A percentile compares a stretch with the other conserved stretches of the same genome.
Evolutionary conservation across 345 rosid species (phyloP).

Genomic region (Ricinus communis): DNA sequence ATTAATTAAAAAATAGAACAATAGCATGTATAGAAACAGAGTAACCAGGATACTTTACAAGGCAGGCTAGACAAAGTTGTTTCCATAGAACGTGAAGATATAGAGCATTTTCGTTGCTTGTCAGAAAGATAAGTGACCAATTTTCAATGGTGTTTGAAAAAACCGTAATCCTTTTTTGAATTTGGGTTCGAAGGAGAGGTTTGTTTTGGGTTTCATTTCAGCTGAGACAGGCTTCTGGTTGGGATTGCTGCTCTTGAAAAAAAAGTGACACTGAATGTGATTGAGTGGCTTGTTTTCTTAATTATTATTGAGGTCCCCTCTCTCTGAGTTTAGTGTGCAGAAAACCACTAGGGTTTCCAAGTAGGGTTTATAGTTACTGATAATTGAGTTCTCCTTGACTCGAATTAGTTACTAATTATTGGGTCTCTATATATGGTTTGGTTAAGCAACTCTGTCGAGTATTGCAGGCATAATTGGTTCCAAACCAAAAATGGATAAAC

Average conservation of each 20-base stretch:
- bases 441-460: no score
- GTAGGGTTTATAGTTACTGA: no score
- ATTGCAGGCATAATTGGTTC: background rate
- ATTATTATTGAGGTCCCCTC: slow-evolving; percentile 30
- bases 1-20: background rate
- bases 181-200: slow-evolving; percentile 15
- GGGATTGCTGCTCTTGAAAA: slow-evolving; percentile 29
- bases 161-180: slow-evolving; percentile 10
- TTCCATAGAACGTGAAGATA: slow-evolving; percentile 7
- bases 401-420: no score
- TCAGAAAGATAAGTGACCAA: slow-evolving; percentile 18
- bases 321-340: no score
- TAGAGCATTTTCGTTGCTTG: slow-evolving; percentile 18
- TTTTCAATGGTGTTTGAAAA: slow-evolving; percentile 29
- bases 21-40: background rate
- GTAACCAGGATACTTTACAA: background rate
- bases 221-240: slow-evolving; percentile 19
- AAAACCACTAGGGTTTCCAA: no score
- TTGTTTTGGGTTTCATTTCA: slow-evolving; percentile 16
- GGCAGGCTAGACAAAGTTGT: background rate
- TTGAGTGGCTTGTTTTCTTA: slow-evolving; percentile 31
- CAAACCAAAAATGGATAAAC: background rate
- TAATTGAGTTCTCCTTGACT: no score
- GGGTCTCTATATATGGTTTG: no score
- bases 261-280: slow-evolving; percentile 34